Evolutionary conservation across 371 early-diverging fungal species (phyloP).

Genomic region (Fennellomyces sp.): DNA sequence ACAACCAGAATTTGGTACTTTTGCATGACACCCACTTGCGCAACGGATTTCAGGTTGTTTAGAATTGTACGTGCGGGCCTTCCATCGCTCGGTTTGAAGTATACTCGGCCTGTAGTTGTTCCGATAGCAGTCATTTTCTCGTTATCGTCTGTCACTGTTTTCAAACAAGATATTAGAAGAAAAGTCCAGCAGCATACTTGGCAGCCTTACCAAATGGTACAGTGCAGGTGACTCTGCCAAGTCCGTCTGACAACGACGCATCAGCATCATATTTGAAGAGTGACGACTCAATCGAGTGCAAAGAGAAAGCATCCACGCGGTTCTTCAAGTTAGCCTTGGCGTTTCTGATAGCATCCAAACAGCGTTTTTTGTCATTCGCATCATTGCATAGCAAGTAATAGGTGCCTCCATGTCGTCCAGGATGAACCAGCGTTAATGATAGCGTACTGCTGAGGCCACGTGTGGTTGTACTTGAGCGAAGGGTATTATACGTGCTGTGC

Average conservation of each 20-base stretch:
- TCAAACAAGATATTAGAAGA: not conserved
- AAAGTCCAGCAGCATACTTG: not conserved
- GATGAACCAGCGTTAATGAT: constrained; percentile 16
- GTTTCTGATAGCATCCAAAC: constrained; percentile 76
- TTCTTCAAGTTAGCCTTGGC: constrained; percentile 43
- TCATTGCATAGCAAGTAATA: constrained; percentile 11
- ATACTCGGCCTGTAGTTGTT: constrained; percentile 78
- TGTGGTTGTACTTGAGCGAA: not conserved
- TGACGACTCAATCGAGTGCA: constrained; percentile 26
- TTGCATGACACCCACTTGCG: constrained; percentile 26
- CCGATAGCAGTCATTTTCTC: constrained; percentile 56
- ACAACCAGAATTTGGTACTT: constrained; percentile 25
- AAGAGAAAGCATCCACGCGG: constrained; percentile 57
- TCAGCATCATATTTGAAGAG: constrained; percentile 6
- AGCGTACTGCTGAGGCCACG: not conserved
- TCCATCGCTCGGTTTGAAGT: constrained; percentile 25
- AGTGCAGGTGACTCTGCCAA: constrained; percentile 61
- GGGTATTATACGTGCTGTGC: not conserved
- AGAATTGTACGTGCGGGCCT: constrained; percentile 11
- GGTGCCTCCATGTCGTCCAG: constrained; percentile 19
- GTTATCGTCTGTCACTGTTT: not conserved
- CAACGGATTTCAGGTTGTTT: constrained; percentile 14
- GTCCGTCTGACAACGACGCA: constrained; percentile 1
- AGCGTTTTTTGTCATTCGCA: constrained; percentile 68
- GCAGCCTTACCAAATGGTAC: constrained; percentile 42